These are phyloP conservation scores for Marchantia polymorpha DNA, from an alignment of 225 moss, liverwort and hornwort genomes.

Conservation along the genomic window DNA sequence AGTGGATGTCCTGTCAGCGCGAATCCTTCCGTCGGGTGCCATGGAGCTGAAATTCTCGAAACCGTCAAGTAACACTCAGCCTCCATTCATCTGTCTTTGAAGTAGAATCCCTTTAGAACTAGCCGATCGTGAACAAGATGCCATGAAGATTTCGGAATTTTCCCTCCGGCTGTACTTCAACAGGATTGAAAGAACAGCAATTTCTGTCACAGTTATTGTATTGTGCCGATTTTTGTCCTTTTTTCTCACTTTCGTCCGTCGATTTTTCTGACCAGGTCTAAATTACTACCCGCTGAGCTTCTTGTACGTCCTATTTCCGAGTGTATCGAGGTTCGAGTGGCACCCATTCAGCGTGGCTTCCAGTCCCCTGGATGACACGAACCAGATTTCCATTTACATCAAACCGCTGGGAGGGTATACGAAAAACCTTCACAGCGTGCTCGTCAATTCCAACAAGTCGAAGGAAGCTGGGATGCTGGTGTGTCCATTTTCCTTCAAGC, in stretches of 20 bases:
- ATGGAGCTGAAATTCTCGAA: conserved; percentile 65
- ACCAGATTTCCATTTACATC: conserved; percentile 51
- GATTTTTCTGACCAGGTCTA: background rate
- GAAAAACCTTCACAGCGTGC: background rate
- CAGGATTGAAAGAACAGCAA: too few relatives aligned
- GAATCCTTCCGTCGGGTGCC: conserved; percentile 49
- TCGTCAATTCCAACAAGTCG: conserved; percentile 33
- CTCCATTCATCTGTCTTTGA: background rate
- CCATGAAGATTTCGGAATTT: too few relatives aligned
- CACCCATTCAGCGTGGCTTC: conserved; percentile 68
- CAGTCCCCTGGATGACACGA: conserved; percentile 45
- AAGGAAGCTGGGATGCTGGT: background rate
- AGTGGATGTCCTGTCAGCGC: conserved; percentile 33
- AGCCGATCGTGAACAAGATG: background rate
- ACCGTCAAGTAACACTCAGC: background rate
- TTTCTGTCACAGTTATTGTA: background rate
- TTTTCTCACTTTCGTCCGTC: background rate
- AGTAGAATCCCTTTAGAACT: background rate
- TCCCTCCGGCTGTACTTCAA: too few relatives aligned
- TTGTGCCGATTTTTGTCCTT: background rate
- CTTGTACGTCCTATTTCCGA: conserved; percentile 51
- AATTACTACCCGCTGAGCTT: conserved; percentile 52
- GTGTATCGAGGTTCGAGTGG: conserved; percentile 53
- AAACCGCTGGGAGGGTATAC: conserved; percentile 55
- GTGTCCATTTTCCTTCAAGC: conserved; percentile 37